These are phyloP conservation scores for Nothomitra cinnamomea DNA, from an alignment of 2,329 filamentous ascomycete genomes.

Conservation along the genomic window DNA sequence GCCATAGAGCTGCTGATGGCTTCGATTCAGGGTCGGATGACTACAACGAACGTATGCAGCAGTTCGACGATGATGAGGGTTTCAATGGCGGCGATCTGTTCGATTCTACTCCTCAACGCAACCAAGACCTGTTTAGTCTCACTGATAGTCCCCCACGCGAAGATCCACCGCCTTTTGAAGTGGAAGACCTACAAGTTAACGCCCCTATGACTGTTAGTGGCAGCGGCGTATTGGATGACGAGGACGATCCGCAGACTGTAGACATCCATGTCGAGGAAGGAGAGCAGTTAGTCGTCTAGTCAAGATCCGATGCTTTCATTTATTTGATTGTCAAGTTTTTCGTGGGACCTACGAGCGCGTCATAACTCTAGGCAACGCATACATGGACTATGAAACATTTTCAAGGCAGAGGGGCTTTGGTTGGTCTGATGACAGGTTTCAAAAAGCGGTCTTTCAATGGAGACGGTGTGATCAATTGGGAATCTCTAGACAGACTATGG, in stretches of 20 bases:
- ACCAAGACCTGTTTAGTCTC: constrained; percentile 1
- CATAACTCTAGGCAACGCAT: neutral
- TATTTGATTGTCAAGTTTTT: neutral
- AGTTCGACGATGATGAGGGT: constrained; percentile 12
- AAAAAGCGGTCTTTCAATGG: neutral
- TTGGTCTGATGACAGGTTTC: no score
- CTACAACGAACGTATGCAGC: constrained; percentile 11
- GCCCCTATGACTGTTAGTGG: constrained; percentile 18
- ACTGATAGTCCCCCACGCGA: neutral
- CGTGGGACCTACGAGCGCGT: neutral
- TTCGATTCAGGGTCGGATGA: constrained; percentile 16
- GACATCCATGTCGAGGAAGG: constrained; percentile 5
- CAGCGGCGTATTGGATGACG: constrained; percentile 8
- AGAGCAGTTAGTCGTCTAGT: neutral
- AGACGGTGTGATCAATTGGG: neutral
- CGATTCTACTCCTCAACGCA: constrained; percentile 7
- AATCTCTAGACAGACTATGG: no score
- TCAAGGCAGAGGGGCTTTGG: neutral
- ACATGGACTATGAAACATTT: neutral
- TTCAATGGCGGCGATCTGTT: constrained; percentile 5
- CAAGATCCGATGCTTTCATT: neutral
- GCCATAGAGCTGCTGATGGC: constrained; percentile 23
- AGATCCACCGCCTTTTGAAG: constrained; percentile 8
- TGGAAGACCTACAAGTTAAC: constrained; percentile 15
- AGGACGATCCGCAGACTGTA: constrained; percentile 1